Evolutionary conservation across 345 rosid species (phyloP).

Genomic region (Brassica napus): Da-Ae NC_063440.1:24766001-24766500

Average conservation of each 20-base stretch:
- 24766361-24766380: constrained; percentile 81
- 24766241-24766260: constrained; percentile 70
- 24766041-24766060: constrained; percentile 66
- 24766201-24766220: constrained; percentile 58
- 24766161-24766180: constrained; percentile 66
- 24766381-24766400: constrained; percentile 82
- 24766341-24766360: constrained; percentile 98
- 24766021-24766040: constrained; percentile 78
- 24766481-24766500: constrained; percentile 97
- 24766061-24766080: constrained; percentile 70
- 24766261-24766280: constrained; percentile 77
- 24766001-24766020: constrained; percentile 7
- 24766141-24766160: constrained; percentile 93
- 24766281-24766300: constrained; percentile 91
- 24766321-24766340: constrained; percentile 90
- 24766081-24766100: constrained; percentile 62
- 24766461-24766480: constrained; percentile 90
- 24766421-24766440: constrained; percentile 91
- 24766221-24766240: constrained; percentile 73
- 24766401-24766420: constrained; percentile 88
- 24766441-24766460: constrained; percentile 76
- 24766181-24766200: constrained; percentile 94
- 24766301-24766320: constrained; percentile 54
- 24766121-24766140: constrained; percentile 85
- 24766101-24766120: constrained; percentile 83